Base-by-base conservation (phyloP, 768 basidiomycete genomes). In the Boletus tylopilopsis region DNA sequence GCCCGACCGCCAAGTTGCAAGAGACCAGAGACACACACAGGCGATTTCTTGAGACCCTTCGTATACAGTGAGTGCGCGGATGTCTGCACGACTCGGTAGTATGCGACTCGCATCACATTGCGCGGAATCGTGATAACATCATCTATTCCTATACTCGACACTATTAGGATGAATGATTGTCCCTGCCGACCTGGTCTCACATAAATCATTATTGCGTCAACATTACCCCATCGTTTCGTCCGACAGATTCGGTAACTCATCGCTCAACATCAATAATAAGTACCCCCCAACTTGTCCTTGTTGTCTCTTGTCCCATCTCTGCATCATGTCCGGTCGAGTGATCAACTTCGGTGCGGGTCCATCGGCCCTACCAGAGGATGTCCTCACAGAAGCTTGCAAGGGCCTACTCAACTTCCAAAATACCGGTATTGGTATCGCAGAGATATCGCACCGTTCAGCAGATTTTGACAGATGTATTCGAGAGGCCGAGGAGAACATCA, bases 301-400 rank as follows among this genome's bases (percentile, higher is more conserved):
- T n/a, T n/a, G n/a, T n/a, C n/a, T n/a, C n/a, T n/a, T n/a, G n/a
- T 8, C 24, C 15, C 45, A 36, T 29, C n/a, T 38, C 51, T 39
- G 21, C 33, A 18, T 27, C 46, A 66, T 66, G 64, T 53, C 61
- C 34, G 49, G 51, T 45, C 78, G 92, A 45, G 77, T 83, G 30
- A 79, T 87, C 64, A 97, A 99, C 75, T 92, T 98, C 68, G 90
- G 92, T 43, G 87, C 96, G 44, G 96, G 96, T 1, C 96, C 96
- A 15, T 96, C 94, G 18, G 86, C 90, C 0, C 76, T 99, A 35
- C 96, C 96, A 15, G 77, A 83, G n/a, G 73, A 82, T 4, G 91
- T 97, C 25, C 81, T 99, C 45, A 70, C 84, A 59, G 82, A 94
- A 64, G 92, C 94, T 2, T 78, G 87, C 13, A 72, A 79, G 53